Conservation (phyloP, 495 filamentous ascomycete genomes). For the Rhizodiscina lignyota region DNA sequence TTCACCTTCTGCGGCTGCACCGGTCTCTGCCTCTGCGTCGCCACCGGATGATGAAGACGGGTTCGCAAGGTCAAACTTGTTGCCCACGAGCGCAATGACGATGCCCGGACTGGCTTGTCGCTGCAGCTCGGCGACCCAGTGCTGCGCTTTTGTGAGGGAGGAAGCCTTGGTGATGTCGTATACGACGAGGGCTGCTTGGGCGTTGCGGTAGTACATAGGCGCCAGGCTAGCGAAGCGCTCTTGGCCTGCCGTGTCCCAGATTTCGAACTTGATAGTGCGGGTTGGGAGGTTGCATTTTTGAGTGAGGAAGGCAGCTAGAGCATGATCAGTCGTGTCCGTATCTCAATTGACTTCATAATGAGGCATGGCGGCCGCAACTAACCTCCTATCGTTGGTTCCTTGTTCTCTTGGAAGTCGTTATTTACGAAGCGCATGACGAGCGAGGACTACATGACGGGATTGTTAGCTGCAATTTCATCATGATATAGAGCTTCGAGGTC, state of each 20-base stretch:
- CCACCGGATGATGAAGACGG: conserved; percentile 20
- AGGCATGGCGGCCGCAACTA: conserved; percentile 20
- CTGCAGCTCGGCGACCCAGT: conserved; percentile 97
- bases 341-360: background rate
- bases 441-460: conserved; percentile 51
- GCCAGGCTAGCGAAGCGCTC: conserved; percentile 94
- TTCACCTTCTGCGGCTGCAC: conserved; percentile 21
- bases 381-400: conserved; percentile 99
- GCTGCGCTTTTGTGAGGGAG: conserved; percentile 87
- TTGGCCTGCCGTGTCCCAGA: conserved; percentile 98
- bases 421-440: conserved; percentile 97
- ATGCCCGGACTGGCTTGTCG: conserved; percentile 95
- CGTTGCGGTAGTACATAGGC: conserved; percentile 99
- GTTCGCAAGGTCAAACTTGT: conserved; percentile 81
- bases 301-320: conserved; percentile 82
- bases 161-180: conserved; percentile 98
- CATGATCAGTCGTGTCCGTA: too few relatives aligned
- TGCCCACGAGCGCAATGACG: conserved; percentile 92
- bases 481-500: conserved; percentile 5
- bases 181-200: conserved; percentile 93
- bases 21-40: conserved; percentile 16
- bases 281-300: conserved; percentile 95
- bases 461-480: conserved; percentile 6
- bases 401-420: conserved; percentile 99
- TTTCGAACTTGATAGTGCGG: conserved; percentile 98